Evolutionary conservation across 352 stramenopile species (phyloP).

Genomic region (Phytophthora tentaculata): DNA sequence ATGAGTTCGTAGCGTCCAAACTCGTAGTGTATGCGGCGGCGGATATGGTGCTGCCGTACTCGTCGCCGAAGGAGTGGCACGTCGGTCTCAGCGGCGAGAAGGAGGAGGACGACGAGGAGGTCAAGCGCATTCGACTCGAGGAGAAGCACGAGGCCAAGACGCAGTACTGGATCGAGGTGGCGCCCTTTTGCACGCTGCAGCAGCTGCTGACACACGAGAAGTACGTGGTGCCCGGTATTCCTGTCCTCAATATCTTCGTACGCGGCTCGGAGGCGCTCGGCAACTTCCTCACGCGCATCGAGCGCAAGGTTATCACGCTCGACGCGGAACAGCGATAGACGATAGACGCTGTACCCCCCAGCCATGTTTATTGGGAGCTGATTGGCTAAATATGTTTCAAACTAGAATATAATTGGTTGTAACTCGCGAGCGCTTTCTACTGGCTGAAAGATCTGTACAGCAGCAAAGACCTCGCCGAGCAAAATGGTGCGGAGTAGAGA

Average conservation of each 20-base stretch:
- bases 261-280: conserved; percentile 62
- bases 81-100: conserved; percentile 75
- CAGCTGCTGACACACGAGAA: conserved; percentile 72
- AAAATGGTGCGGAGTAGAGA: conserved; percentile 35
- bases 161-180: conserved; percentile 80
- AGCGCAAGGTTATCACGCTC: conserved; percentile 61
- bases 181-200: conserved; percentile 80
- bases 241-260: conserved; percentile 86
- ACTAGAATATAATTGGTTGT: conserved; percentile 22
- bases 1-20: conserved; percentile 79
- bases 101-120: conserved; percentile 74
- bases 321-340: conserved; percentile 39
- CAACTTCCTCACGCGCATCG: conserved; percentile 76
- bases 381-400: conserved; percentile 12
- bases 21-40: conserved; percentile 78
- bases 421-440: conserved; percentile 10
- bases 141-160: conserved; percentile 81
- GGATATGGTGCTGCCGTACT: conserved; percentile 77
- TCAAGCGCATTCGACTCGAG: conserved; percentile 62
- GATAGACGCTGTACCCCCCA: conserved; percentile 4
- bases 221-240: conserved; percentile 87
- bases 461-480: conserved; percentile 29
- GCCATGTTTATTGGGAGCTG: conserved; percentile 4
- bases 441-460: conserved; percentile 33
- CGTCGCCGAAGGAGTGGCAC: conserved; percentile 72